Evolutionary conservation across 768 basidiomycete species (phyloP), one percentile per base, ranked within the genome.

Genomic region (Mycena galericulata): DNA sequence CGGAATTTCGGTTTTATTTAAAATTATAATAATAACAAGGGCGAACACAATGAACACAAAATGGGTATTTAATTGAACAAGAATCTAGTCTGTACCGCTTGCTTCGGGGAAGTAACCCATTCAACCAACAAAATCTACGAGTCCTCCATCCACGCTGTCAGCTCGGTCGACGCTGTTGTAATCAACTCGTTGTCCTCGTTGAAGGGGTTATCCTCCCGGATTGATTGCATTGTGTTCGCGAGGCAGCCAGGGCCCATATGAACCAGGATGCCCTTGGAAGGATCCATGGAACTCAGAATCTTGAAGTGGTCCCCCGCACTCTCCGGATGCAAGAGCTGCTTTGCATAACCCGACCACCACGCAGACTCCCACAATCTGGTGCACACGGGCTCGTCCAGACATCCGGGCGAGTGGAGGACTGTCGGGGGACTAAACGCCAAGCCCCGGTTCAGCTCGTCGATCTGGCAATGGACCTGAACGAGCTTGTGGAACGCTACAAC

Each of bases 281-380:
- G 7, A 22, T 62, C 47, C 47, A 62, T 15, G 32, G 36, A 45
- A 9, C 34, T n/a, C n/a, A 60, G 30, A 5, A 60, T 49, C 17
- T 43, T 29, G 1, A 30, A 43, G 6, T 43, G 51, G 29, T 43
- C 7, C 41, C 32, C 30, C 14, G 29, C 46, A 43, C 57, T 65
- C 34, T 65, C 55, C 1, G 53, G 45, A 15, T 65, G 63, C 26
- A 65, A 55, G 12, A 65, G 45, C 34, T 65, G 63, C 18, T 65
- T 65, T 12, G 54, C 54, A 50, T 45, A 54, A 12, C 63, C 63
- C 18, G 20, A 29, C 63, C 63, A 65, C 63, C 63, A 65, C 54
- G 57, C 56, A 14, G 45, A 32, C 36, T 65, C 63, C 63, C 63
- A 57, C 6, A 65, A 2, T 0, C 53, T 27, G 3, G 43, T 46